Conservation (phyloP, 2,329 filamentous ascomycete genomes). For the Dothistroma pini region DNA sequence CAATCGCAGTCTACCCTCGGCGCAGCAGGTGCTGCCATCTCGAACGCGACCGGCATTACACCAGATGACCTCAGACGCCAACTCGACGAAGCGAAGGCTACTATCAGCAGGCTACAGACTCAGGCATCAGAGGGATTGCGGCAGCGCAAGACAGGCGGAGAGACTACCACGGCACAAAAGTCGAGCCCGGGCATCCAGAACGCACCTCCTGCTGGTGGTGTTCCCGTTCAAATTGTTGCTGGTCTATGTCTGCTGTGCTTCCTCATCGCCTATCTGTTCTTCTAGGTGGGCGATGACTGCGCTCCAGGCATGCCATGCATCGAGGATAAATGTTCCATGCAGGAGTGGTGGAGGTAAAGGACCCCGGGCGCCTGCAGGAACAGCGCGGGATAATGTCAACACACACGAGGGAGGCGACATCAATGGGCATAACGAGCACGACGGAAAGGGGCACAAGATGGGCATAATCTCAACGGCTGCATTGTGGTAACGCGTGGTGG, state of each 20-base stretch:
- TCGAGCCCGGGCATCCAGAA: slow-evolving; percentile 23
- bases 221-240: slow-evolving; percentile 82
- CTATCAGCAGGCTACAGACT: slow-evolving; percentile 65
- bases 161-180: slow-evolving; percentile 20
- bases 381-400: not conserved
- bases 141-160: slow-evolving; percentile 62
- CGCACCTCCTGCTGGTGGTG: slow-evolving; percentile 56
- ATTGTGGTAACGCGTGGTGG: not conserved
- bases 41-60: slow-evolving; percentile 49
- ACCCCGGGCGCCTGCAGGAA: not conserved
- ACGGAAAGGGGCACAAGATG: not conserved
- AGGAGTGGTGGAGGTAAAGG: slow-evolving; percentile 3
- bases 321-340: slow-evolving; percentile 1
- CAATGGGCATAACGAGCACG: not conserved
- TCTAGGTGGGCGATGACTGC: slow-evolving; percentile 53
- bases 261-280: slow-evolving; percentile 92
- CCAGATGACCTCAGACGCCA: slow-evolving; percentile 66
- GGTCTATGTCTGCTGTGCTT: slow-evolving; percentile 84
- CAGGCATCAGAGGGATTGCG: slow-evolving; percentile 66
- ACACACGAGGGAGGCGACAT: not conserved
- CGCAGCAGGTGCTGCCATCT: slow-evolving; percentile 41
- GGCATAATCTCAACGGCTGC: not conserved
- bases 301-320: slow-evolving; percentile 6
- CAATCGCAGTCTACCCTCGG: slow-evolving; percentile 39
- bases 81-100: slow-evolving; percentile 69